Evolutionary conservation across 2,329 filamentous ascomycete genomes (phyloP), one percentile per base, ranked within the genome.

Genomic region (Shiraia sp.): DNA sequence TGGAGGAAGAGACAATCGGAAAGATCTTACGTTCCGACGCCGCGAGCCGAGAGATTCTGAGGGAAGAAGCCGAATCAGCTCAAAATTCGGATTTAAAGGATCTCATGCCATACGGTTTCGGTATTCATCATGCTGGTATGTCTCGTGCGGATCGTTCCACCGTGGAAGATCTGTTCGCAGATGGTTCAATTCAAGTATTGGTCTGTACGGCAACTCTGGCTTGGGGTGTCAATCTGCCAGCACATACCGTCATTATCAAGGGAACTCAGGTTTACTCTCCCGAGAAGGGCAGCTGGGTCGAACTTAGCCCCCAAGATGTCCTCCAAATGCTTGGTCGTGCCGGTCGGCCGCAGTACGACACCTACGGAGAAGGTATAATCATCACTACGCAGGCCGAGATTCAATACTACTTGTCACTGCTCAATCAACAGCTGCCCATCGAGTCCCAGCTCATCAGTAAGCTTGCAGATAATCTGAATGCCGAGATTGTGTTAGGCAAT

Each of bases 121-220:
- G 93, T 63, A 99, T 99, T 47, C 93, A 99, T 74, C 93, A 99
- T 71, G 93, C 93, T 63, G 93, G 93, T 71, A 95, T 99, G 88
- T 95, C 84, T 68, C 83, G 93, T 67, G 84, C 87, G n/a, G 95
- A 99, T 75, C 86, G 95, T 72, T 91, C 88, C 19, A 89, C 92
- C 35, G 93, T 99, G 10, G 92, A 97, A 65, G 92, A 96, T 65
- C 81, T 99, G 15, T 99, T 99, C 61, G 83, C 88, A 31, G 87
- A 91, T 65, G 92, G 92, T 48, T 85, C 88, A 23, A 89, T 99
- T 26, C 91, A 96, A 67, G 93, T 99, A 2, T 83, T 99, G 36
- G 92, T 97, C 25, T 97, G 90, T 72, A 99, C 93, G 27, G 92
- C 95, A 27, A 99, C 93, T n/a, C 78, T 99, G 38, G 93, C 93